These are phyloP conservation scores for Nothophaeocryptopus gaeumannii DNA, from an alignment of 2,329 filamentous ascomycete genomes.

Conservation along the genomic window DNA sequence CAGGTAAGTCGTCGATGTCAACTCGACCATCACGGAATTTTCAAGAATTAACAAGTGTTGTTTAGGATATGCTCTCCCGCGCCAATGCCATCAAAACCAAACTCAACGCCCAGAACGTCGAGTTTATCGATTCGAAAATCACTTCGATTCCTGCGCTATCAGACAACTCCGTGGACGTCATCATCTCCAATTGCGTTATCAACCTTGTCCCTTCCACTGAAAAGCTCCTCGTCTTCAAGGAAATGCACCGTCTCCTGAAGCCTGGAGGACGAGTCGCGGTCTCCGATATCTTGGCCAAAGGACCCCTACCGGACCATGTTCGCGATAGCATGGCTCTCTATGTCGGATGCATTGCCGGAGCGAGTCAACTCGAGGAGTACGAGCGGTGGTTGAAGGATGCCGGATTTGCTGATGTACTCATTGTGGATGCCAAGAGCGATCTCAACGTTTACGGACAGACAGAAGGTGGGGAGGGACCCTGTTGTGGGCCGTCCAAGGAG, in stretches of 20 bases:
- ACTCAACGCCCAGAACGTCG: slow-evolving; percentile 1
- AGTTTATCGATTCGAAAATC: slow-evolving; percentile 10
- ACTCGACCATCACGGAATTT: no score
- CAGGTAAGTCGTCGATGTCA: no score
- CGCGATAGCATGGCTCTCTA: slow-evolving; percentile 8
- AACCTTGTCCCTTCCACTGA: slow-evolving; percentile 13
- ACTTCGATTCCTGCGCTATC: neutral
- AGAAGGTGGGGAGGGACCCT: slow-evolving; percentile 6
- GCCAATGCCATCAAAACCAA: slow-evolving; percentile 11
- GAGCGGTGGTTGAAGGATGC: slow-evolving; percentile 9
- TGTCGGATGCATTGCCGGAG: slow-evolving; percentile 12
- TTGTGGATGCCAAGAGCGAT: slow-evolving; percentile 14
- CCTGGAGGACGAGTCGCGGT: slow-evolving; percentile 6
- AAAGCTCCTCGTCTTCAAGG: slow-evolving; percentile 14
- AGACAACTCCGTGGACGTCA: slow-evolving; percentile 1
- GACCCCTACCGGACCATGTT: slow-evolving; percentile 5
- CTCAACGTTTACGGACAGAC: slow-evolving; percentile 9
- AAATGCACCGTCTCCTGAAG: slow-evolving; percentile 10
- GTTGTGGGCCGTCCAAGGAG: slow-evolving; percentile 8
- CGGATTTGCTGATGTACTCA: slow-evolving; percentile 7
- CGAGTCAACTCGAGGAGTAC: slow-evolving; percentile 6
- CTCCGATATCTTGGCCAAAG: slow-evolving; percentile 12
- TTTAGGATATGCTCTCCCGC: slow-evolving; percentile 7
- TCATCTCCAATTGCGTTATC: slow-evolving; percentile 15
- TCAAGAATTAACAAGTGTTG: no score